Percentiles rank a stretch among this genome's conserved stretches.
Conservation (phyloP, 176 grass and related monocot genomes). For the Ensete ventricosum region DNA sequence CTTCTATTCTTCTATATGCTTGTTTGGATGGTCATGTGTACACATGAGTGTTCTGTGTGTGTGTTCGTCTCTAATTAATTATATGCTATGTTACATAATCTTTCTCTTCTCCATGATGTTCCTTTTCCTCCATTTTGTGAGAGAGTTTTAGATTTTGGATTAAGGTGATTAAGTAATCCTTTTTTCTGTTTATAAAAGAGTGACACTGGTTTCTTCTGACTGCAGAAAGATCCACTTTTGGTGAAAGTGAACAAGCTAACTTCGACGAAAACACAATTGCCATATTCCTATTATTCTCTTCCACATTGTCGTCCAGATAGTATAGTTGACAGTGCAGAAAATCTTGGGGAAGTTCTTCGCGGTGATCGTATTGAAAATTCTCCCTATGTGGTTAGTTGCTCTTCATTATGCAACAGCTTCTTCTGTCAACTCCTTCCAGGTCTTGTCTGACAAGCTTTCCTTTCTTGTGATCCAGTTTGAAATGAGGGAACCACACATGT, state of each 20-base stretch:
- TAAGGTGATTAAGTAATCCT: background rate
- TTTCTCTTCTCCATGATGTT: background rate
- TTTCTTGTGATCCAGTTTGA: background rate
- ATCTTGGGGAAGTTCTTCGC: conserved; percentile 19
- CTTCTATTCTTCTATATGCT: too few relatives aligned
- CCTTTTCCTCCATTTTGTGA: too few relatives aligned
- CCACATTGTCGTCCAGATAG: conserved; percentile 6
- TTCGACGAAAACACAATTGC: conserved; percentile 14
- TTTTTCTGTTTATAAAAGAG: background rate
- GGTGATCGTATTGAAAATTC: conserved; percentile 23
- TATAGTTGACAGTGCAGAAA: conserved; percentile 17
- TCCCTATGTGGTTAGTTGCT: conserved; percentile 10
- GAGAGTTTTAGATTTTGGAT: too few relatives aligned
- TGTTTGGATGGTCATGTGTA: too few relatives aligned
- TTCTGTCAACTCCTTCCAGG: background rate
- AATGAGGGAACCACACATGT: conserved; percentile 17
- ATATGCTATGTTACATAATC: background rate
- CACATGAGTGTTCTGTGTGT: too few relatives aligned
- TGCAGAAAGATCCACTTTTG: conserved; percentile 11
- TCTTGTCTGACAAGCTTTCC: background rate
- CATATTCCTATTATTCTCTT: conserved; percentile 18
- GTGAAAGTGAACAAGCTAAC: conserved; percentile 18
- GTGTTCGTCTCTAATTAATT: too few relatives aligned
- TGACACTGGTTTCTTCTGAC: background rate
- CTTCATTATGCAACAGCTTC: background rate